Base-by-base conservation (phyloP, 164 flowering plant species). In the Vitis amurensis region DNA sequence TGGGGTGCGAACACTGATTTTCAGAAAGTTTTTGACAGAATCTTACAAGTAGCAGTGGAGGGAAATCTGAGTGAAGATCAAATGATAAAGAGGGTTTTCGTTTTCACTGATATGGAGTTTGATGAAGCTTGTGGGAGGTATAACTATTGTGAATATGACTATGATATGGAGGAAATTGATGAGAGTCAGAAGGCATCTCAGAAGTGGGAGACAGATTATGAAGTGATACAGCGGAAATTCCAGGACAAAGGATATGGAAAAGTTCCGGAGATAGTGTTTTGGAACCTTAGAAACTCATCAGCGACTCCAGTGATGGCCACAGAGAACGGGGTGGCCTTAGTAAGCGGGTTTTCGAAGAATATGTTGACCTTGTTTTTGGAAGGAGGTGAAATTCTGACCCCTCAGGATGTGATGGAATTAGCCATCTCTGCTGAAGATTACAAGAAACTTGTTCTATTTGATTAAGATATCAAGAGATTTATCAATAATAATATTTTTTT, bases 331-430 rank as follows among this genome's bases (percentile, higher is more conserved):
- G 89, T 88, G 53, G 85, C 88, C 4, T 64, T 88, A 59, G 83
- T 86, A 6, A 88, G 88, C 30, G 89, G 88, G 63, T 88, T 76
- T 50, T 86, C 89, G 4, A 84, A 84, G 86, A 86, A 88, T 55
- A 13, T 83, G 64, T 17, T 88, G 70, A 88, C 61, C 0, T 0
- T 84, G 62, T 88, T 83, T 72, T 49, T 88, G 68, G 85, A 86
- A 2, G 73, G 64, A 13, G 84, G 64, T 16, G 84, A 85, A 9
- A 71, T 70, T 3, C 9, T 81, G 30, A 67, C 68, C 37, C 85
- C 89, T 17, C 83, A 70, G 49, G 68, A 37, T 1, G 80, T 80
- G 9, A 86, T 88, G 89, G 73, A 64, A 12, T 15, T n/a, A 3
- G 88, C 88, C 10, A 77, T 85, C 29, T 48, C 74, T 3, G 81